Evolutionary conservation across 208 protist genomes (phyloP), one percentile per base, ranked within the genome.

Genomic region (Herpetomonas samuelpessoai): DNA sequence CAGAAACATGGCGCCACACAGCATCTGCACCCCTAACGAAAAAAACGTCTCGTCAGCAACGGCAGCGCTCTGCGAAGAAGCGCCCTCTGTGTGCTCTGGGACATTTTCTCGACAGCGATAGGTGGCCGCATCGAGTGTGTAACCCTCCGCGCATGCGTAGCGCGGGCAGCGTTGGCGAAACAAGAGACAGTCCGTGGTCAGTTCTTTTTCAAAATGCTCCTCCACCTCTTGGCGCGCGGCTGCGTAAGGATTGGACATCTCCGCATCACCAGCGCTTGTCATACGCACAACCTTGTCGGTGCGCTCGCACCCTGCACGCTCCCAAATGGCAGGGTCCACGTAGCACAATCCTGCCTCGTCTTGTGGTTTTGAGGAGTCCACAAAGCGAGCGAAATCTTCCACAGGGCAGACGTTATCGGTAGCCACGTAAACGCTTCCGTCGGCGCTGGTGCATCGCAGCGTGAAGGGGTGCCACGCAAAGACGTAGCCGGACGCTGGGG

Each of bases 291-390:
- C 10, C 10, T n/a, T 21, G 26, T 21, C 54, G 6, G 6, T 48
- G n/a, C 27, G 50, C 16, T 55, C 46, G 59, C 84, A 91, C 46
- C 70, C 52, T 71, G 87, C 77, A 39, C 68, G 61, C 25, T 16
- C 50, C 24, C 49, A 28, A 35, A 77, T 63, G 4, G 58, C 57
- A 26, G 75, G 74, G 65, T 80, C 73, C 4, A 91, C 28, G 62
- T 83, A 77, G 72, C 84, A 91, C 53, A 75, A 65, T 7, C 84
- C 84, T 27, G 67, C 73, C 35, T 68, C 47, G 35, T 63, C 71
- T 41, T 55, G 76, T 10, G 80, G 80, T 31, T 67, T 69, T 4
- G 78, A 75, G 28, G 70, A 71, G 48, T 82, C 57, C 12, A 91
- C 51, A 19, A 82, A 73, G 48, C 75, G 68, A 45, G 69, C 52